Base-by-base conservation (phyloP, 495 filamentous ascomycete species). In the Penicillium diatomitis region DNA sequence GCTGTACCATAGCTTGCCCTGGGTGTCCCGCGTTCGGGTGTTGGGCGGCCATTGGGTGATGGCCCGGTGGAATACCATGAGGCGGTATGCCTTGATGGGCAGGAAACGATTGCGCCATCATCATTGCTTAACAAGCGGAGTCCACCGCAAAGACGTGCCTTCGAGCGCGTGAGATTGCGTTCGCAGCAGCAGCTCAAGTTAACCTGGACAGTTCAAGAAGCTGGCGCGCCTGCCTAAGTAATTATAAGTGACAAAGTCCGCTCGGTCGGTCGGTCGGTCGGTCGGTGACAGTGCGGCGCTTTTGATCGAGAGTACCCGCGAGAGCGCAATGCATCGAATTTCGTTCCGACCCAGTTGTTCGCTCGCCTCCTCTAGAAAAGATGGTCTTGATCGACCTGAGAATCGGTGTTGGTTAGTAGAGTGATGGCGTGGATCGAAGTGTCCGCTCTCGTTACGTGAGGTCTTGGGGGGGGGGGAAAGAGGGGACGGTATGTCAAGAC, bases 11-110 rank as follows among this genome's bases (percentile, higher is more conserved):
- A 27, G 70, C 78, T 57, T 68, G 69, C 37, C 62, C 70, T 12
- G 69, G 75, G 57, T 68, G 73, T 69, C 50, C 76, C 72, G 54
- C 70, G 52, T 70, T 84, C 46, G 85, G 87, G 58, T 88, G 86
- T 61, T 88, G 86, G 63, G 65, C 77, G 48, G 69, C 76, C 80
- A 87, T 86, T 55, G 83, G 85, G 64, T 92, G 88, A 39, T 92
- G 88, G 40, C 85, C 85, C 39, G 84, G 87, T 56, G 84, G 79
- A 49, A 87, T 74, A 54, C 82, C 83, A 60, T 88, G 85, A 50
- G 83, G 83, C 40, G 80, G 80, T 68, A 90, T 88, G 65, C 75
- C 80, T 70, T 71, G 80, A 73, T 83, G 86, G 71, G 77, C 82
- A 67, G 82, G 75, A 69, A 83, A 88, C 47, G 76, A 69, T 63